phyloP scores from a whole-genome alignment of 164 flowering plant species.

The Berberis thunbergii region DNA sequence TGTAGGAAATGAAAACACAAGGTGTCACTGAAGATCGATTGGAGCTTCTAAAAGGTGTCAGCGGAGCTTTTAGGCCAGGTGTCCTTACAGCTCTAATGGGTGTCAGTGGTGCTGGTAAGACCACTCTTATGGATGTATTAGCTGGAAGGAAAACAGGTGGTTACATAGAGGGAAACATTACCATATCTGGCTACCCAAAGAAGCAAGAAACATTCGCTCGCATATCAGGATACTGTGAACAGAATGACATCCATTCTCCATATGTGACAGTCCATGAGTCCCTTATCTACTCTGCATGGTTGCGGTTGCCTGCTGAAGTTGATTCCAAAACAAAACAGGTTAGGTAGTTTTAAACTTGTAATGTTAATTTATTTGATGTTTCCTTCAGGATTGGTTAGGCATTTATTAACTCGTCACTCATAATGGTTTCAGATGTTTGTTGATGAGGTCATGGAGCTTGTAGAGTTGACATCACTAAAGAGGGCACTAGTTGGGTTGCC shows the following conservation, averaged over 20 bases:
- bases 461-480: slow-evolving; percentile 32
- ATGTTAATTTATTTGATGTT: slow-evolving; percentile 3
- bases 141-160: slow-evolving; percentile 49
- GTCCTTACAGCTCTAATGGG: slow-evolving; percentile 53
- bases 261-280: slow-evolving; percentile 39
- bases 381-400: not conserved
- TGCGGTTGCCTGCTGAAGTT: slow-evolving; percentile 31
- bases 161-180: slow-evolving; percentile 34
- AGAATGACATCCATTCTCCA: slow-evolving; percentile 48
- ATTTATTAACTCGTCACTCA: not conserved
- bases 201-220: slow-evolving; percentile 47
- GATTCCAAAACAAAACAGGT: slow-evolving; percentile 25
- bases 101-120: slow-evolving; percentile 55
- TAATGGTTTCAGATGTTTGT: slow-evolving; percentile 35
- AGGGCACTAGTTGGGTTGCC: slow-evolving; percentile 42
- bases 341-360: not conserved
- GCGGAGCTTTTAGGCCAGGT: slow-evolving; percentile 49
- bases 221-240: slow-evolving; percentile 46
- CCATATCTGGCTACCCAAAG: slow-evolving; percentile 42
- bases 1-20: slow-evolving; percentile 34
- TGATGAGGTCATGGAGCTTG: slow-evolving; percentile 50
- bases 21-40: slow-evolving; percentile 23
- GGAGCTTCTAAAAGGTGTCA: slow-evolving; percentile 32
- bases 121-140: slow-evolving; percentile 45
- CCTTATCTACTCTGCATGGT: slow-evolving; percentile 43